phyloP scores from a whole-genome alignment of 2,329 filamentous ascomycete species.

The Emericellopsis cladophorae region DNA sequence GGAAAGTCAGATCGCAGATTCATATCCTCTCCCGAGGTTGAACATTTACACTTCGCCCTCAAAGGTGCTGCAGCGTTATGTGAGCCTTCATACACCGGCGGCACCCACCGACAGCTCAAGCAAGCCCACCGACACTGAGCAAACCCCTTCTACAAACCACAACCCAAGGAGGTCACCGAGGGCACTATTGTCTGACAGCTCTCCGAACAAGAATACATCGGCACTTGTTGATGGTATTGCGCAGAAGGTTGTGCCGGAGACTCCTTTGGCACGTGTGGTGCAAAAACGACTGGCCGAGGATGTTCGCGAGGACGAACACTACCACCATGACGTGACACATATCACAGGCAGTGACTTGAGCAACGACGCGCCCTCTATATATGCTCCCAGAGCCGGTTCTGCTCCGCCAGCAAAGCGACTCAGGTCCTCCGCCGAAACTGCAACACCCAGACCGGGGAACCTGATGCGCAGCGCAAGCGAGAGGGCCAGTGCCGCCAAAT shows the following conservation, averaged over 20 bases:
- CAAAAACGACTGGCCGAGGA: slow-evolving; percentile 1
- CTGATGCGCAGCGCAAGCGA: slow-evolving; percentile 2
- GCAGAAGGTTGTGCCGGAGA: slow-evolving; percentile 12
- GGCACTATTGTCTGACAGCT: too few relatives aligned
- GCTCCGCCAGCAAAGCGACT: slow-evolving; percentile 4
- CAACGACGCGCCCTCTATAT: too few relatives aligned
- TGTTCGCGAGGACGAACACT: slow-evolving; percentile 3
- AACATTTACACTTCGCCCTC: slow-evolving; percentile 29
- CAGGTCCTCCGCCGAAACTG: background rate
- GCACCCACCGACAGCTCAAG: slow-evolving; percentile 4
- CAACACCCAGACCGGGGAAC: background rate
- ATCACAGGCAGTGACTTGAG: slow-evolving; percentile 15
- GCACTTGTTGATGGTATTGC: background rate
- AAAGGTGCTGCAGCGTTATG: slow-evolving; percentile 33
- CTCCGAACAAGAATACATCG: background rate
- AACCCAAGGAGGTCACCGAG: too few relatives aligned
- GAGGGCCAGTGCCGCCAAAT: slow-evolving; percentile 8
- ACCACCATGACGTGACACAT: slow-evolving; percentile 15
- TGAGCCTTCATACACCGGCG: background rate
- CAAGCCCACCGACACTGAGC: background rate
- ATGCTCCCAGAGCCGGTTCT: too few relatives aligned
- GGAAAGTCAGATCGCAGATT: slow-evolving; percentile 41
- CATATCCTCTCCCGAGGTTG: slow-evolving; percentile 27
- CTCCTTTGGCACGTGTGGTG: slow-evolving; percentile 4
- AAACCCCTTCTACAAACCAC: too few relatives aligned